A percentile compares a stretch with the other conserved stretches of the same genome.
Conservation (phyloP, 352 stramenopile genomes). For the Plasmopara viticola region DNA sequence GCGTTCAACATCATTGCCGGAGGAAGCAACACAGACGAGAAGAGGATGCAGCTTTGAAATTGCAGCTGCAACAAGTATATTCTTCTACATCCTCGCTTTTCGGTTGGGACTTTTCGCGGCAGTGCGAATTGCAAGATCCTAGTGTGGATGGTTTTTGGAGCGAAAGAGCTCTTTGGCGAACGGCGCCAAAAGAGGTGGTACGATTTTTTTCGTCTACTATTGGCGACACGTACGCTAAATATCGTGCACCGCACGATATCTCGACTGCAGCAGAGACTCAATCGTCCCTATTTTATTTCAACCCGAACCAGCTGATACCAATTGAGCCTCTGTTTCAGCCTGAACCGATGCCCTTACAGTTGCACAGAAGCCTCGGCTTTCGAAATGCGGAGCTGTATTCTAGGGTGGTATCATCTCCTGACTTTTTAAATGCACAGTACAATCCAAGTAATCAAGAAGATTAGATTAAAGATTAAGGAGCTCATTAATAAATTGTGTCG, state of each 20-base stretch:
- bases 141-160: conserved; percentile 32
- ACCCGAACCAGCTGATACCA: conserved; percentile 5
- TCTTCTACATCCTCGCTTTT: conserved; percentile 59
- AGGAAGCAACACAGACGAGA: conserved; percentile 35
- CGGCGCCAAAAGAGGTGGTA: conserved; percentile 62
- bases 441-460: conserved; percentile 13
- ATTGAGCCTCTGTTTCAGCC: conserved; percentile 14
- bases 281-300: conserved; percentile 52
- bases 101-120: conserved; percentile 65
- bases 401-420: conserved; percentile 26
- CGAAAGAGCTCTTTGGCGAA: conserved; percentile 53
- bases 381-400: conserved; percentile 9
- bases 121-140: conserved; percentile 35
- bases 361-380: conserved; percentile 14
- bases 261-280: conserved; percentile 7
- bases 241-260: conserved; percentile 17
- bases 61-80: conserved; percentile 72
- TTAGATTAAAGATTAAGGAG: conserved; percentile 3
- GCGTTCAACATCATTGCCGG: conserved; percentile 9
- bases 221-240: conserved; percentile 24
- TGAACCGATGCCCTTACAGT: conserved; percentile 6
- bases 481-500: no score
- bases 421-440: conserved; percentile 24
- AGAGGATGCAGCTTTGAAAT: conserved; percentile 50
- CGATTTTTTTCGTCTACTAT: conserved; percentile 51